A percentile compares a stretch with the other conserved stretches of the same genome.
phyloP scores from a whole-genome alignment of 202 grass and related monocot species.

The Cymbopogon flexuosus region DNA sequence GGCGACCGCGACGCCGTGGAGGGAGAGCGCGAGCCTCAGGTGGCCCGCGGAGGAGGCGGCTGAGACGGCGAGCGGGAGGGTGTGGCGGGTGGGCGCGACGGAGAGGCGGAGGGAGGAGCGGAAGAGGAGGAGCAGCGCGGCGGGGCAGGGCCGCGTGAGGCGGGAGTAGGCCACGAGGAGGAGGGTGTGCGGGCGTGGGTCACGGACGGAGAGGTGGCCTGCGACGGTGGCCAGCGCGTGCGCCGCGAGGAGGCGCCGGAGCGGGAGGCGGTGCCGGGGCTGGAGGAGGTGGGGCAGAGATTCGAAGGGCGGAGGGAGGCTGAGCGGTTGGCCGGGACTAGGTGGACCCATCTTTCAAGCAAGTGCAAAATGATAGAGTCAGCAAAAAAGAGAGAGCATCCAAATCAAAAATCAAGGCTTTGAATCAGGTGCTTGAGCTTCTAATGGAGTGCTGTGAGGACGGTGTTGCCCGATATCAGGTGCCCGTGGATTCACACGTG shows the following conservation, averaged over 20 bases:
- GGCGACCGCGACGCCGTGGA: slow-evolving; percentile 32
- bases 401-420: no score
- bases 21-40: slow-evolving; percentile 43
- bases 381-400: no score
- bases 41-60: not conserved
- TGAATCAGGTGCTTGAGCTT: no score
- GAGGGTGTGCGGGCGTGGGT: slow-evolving; percentile 11
- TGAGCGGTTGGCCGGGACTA: not conserved
- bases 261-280: slow-evolving; percentile 12
- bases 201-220: slow-evolving; percentile 22
- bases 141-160: not conserved
- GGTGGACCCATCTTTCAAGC: slow-evolving; percentile 19
- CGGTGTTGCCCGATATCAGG: no score
- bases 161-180: slow-evolving; percentile 38
- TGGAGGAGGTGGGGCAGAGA: slow-evolving; percentile 17
- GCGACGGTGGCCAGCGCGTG: slow-evolving; percentile 40
- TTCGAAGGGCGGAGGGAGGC: slow-evolving; percentile 4
- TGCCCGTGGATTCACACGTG: no score
- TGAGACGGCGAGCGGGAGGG: slow-evolving; percentile 42
- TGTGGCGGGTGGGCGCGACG: slow-evolving; percentile 16
- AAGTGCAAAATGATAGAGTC: no score
- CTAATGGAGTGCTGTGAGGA: no score
- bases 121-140: slow-evolving; percentile 35
- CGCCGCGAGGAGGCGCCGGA: slow-evolving; percentile 21
- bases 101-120: slow-evolving; percentile 34